phyloP scores from a whole-genome alignment of 352 stramenopile species.

The Plasmopara muralis region DNA sequence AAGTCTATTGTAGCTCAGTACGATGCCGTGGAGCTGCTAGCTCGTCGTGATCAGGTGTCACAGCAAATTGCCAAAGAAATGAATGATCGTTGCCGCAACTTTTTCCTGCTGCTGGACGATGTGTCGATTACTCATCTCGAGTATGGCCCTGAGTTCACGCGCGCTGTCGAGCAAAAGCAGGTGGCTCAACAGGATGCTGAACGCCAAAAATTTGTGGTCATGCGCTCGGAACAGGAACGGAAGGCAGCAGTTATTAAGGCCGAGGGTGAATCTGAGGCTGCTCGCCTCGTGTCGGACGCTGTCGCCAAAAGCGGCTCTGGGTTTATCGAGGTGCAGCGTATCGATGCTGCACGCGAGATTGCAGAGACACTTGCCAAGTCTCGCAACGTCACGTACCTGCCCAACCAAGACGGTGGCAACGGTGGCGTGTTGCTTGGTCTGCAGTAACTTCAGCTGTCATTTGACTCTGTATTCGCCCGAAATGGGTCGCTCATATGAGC shows the following conservation, averaged over 20 bases:
- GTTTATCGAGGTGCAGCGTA: slow-evolving; percentile 99
- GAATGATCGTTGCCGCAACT: slow-evolving; percentile 93
- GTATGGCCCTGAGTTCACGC: slow-evolving; percentile 98
- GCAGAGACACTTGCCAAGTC: slow-evolving; percentile 95
- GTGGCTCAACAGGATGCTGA: slow-evolving; percentile 99
- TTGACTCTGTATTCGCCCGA: slow-evolving; percentile 1
- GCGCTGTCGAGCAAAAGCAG: slow-evolving; percentile 99
- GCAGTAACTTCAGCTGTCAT: slow-evolving; percentile 35
- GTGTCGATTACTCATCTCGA: slow-evolving; percentile 99
- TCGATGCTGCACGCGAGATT: slow-evolving; percentile 99
- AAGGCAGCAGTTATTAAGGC: slow-evolving; percentile 89
- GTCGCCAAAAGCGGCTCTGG: slow-evolving; percentile 96
- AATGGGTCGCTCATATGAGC: slow-evolving; percentile 11
- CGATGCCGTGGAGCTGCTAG: slow-evolving; percentile 99
- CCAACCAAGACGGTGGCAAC: slow-evolving; percentile 82
- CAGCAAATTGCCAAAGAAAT: slow-evolving; percentile 95
- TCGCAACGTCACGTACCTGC: slow-evolving; percentile 98
- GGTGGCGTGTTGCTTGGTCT: slow-evolving; percentile 80
- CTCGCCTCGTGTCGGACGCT: slow-evolving; percentile 96
- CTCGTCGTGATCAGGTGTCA: slow-evolving; percentile 97
- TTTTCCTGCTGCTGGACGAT: slow-evolving; percentile 98
- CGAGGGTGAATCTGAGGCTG: slow-evolving; percentile 97
- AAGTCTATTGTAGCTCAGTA: slow-evolving; percentile 96
- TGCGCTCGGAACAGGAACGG: slow-evolving; percentile 98
- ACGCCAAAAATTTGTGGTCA: slow-evolving; percentile 98